These are phyloP conservation scores for Dothideomycetes sp. DNA, from an alignment of 2,329 filamentous ascomycete species.

Conservation along the genomic window DNA sequence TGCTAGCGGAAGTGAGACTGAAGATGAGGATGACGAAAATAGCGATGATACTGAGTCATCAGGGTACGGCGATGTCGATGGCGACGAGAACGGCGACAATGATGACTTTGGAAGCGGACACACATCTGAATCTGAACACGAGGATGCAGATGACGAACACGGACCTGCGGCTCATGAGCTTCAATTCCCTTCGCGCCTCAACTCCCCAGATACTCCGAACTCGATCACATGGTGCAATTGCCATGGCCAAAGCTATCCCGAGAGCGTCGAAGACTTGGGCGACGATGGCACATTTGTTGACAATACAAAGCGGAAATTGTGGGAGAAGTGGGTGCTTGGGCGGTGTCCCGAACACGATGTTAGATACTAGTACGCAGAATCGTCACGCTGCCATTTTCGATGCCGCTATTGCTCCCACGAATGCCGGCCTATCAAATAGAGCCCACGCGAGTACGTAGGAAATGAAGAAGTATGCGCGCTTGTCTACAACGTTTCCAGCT, in stretches of 20 bases:
- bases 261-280: conserved; percentile 32
- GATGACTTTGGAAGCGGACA: conserved; percentile 11
- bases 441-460: too few relatives aligned
- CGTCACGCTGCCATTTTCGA: too few relatives aligned
- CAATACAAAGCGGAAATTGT: conserved; percentile 40
- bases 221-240: conserved; percentile 37
- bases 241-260: conserved; percentile 24
- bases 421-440: too few relatives aligned
- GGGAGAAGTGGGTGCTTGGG: conserved; percentile 45
- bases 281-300: conserved; percentile 38
- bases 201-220: conserved; percentile 33
- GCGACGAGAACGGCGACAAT: conserved; percentile 12
- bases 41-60: conserved; percentile 3
- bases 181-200: conserved; percentile 31
- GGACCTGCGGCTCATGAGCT: conserved; percentile 29
- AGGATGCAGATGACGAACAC: conserved; percentile 24
- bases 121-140: conserved; percentile 11
- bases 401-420: too few relatives aligned
- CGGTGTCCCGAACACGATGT: conserved; percentile 24
- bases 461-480: too few relatives aligned
- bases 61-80: conserved; percentile 3
- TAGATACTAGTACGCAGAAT: too few relatives aligned
- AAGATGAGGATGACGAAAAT: conserved; percentile 24
- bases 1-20: conserved; percentile 31
- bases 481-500: too few relatives aligned